Evolutionary conservation across 2,329 filamentous ascomycete genomes (phyloP).

Genomic region (Beauveria caledonica): DNA sequence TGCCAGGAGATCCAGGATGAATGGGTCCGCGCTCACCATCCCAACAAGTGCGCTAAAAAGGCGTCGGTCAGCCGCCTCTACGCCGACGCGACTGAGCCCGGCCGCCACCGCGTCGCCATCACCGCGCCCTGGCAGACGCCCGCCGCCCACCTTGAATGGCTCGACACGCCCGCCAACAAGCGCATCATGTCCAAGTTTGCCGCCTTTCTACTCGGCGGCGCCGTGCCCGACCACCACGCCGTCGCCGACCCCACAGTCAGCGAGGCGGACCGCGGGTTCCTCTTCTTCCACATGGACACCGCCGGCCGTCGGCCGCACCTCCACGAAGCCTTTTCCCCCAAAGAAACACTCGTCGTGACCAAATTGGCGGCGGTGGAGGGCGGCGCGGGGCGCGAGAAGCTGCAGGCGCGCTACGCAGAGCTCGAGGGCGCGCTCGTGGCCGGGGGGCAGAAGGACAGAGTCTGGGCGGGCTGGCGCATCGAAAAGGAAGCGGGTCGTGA

Average conservation of each 20-base stretch:
- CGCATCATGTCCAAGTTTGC: conserved; percentile 25
- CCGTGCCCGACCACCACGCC: conserved; percentile 7
- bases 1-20: conserved; percentile 29
- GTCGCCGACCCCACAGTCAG: conserved; percentile 26
- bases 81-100: conserved; percentile 23
- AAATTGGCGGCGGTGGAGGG: conserved; percentile 26
- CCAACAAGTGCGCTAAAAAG: conserved; percentile 24
- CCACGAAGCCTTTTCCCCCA: conserved; percentile 18
- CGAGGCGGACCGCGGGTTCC: conserved; percentile 19
- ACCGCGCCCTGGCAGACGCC: conserved; percentile 37
- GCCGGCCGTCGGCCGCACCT: conserved; percentile 20
- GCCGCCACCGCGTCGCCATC: conserved; percentile 32
- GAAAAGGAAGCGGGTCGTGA: conserved; percentile 27
- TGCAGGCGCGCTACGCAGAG: conserved; percentile 26
- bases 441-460: conserved; percentile 21
- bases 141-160: conserved; percentile 35
- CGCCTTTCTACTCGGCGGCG: conserved; percentile 21
- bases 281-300: conserved; percentile 34
- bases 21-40: conserved; percentile 31
- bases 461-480: conserved; percentile 34
- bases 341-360: conserved; percentile 28
- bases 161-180: conserved; percentile 33
- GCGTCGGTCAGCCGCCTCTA: conserved; percentile 28
- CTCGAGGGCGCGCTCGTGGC: conserved; percentile 24
- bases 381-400: conserved; percentile 21